Evolutionary conservation across 208 protist genomes (phyloP).

Genomic region (Porcisia hertigi): DNA sequence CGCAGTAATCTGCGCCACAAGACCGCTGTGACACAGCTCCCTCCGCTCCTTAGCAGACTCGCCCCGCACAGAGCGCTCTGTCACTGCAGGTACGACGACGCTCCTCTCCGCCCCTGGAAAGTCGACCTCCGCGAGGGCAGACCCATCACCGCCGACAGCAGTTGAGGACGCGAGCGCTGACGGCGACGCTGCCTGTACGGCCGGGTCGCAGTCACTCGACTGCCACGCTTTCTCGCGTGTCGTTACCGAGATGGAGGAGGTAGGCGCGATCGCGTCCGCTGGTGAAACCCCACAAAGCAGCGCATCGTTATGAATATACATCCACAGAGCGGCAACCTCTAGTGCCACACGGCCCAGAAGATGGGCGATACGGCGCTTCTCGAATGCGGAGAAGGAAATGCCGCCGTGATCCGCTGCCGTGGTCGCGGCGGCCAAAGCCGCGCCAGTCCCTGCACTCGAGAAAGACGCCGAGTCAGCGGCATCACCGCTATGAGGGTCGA

Average conservation of each 20-base stretch:
- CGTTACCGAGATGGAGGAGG: not conserved
- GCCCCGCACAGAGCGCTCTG: not conserved
- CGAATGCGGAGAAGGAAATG: constrained; percentile 54
- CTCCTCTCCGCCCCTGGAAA: not conserved
- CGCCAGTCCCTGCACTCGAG: not conserved
- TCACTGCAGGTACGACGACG: too few relatives aligned
- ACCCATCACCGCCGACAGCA: not conserved
- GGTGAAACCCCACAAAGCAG: not conserved
- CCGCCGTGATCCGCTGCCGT: not conserved
- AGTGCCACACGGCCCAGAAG: constrained; percentile 60
- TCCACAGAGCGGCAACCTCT: constrained; percentile 41
- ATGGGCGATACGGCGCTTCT: constrained; percentile 49
- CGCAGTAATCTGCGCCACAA: constrained; percentile 7
- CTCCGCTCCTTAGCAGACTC: not conserved
- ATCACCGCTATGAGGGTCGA: not conserved
- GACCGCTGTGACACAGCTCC: not conserved
- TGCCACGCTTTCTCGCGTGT: constrained; percentile 5
- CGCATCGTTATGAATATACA: constrained; percentile 24
- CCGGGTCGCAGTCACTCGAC: constrained; percentile 14
- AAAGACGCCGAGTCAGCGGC: not conserved
- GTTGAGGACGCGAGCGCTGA: not conserved
- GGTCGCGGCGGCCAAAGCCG: not conserved
- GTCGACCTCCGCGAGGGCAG: not conserved
- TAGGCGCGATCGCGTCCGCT: not conserved
- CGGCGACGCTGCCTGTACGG: not conserved